phyloP scores from a whole-genome alignment of 345 rosid genomes.

The Pistacia atlantica region DNA sequence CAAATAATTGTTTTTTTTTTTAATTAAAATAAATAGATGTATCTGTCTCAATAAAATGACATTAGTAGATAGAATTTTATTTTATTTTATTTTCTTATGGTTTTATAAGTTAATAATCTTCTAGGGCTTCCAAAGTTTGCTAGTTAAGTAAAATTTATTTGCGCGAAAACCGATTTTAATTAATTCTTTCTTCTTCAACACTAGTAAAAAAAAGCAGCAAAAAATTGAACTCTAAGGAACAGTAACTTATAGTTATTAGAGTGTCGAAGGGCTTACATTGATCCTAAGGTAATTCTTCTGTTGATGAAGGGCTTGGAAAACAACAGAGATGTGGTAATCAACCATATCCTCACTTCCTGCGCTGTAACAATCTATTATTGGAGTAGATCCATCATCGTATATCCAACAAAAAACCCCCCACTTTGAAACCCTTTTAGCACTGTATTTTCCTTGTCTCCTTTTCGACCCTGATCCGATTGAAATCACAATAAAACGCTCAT shows the following conservation, averaged over 20 bases:
- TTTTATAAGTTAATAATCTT: no score
- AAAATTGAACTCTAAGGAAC: not conserved
- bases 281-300: slow-evolving; percentile 66
- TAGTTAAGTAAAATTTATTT: no score
- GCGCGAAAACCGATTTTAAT: no score
- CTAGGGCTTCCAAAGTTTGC: slow-evolving; percentile 32
- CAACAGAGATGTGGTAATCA: slow-evolving; percentile 53
- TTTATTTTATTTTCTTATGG: no score
- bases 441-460: slow-evolving; percentile 36
- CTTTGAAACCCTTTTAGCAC: slow-evolving; percentile 46
- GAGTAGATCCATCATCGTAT: slow-evolving; percentile 45
- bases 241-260: not conserved
- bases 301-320: slow-evolving; percentile 56
- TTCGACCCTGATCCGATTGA: slow-evolving; percentile 70
- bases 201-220: no score
- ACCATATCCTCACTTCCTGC: slow-evolving; percentile 59
- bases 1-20: no score
- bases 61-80: no score
- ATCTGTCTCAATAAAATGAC: no score
- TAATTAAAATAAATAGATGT: no score
- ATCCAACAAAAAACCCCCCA: slow-evolving; percentile 76
- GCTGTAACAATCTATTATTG: slow-evolving; percentile 49
- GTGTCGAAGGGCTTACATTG: slow-evolving; percentile 40
- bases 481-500: slow-evolving; percentile 53
- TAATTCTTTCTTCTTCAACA: no score